Percentiles rank a stretch among this genome's conserved stretches.
These are phyloP conservation scores for Priceomyces melissophilus DNA, from an alignment of 805 yeast genomes.

Conservation along the genomic window DNA sequence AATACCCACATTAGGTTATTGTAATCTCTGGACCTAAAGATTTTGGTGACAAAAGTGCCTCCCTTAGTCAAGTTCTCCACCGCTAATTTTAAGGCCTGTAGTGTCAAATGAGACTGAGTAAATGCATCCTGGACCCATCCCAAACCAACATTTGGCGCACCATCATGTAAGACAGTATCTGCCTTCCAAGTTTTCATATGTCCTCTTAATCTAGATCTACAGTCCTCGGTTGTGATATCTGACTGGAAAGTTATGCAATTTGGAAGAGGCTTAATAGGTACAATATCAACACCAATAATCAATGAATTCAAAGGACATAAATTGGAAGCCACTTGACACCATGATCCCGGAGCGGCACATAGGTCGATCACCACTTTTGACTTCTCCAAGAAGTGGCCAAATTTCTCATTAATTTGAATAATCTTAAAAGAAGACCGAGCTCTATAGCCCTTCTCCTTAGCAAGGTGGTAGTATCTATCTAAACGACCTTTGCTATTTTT, in stretches of 20 bases:
- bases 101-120: constrained; percentile 92
- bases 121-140: constrained; percentile 99
- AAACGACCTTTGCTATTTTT: constrained; percentile 98
- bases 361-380: constrained; percentile 95
- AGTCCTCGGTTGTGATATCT: constrained; percentile 97
- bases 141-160: constrained; percentile 99
- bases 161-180: constrained; percentile 96
- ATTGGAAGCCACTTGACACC: constrained; percentile 98
- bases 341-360: constrained; percentile 99
- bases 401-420: constrained; percentile 92
- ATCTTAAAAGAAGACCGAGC: constrained; percentile 98
- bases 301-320: constrained; percentile 89
- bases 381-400: constrained; percentile 90
- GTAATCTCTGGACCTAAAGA: constrained; percentile 98
- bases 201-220: constrained; percentile 90
- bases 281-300: constrained; percentile 98
- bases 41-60: constrained; percentile 94
- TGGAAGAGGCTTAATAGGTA: constrained; percentile 94
- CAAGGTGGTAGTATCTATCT: constrained; percentile 93
- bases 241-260: constrained; percentile 92
- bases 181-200: constrained; percentile 99
- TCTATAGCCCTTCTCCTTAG: constrained; percentile 97
- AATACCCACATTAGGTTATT: constrained; percentile 97
- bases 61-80: constrained; percentile 88
- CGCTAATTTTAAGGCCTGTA: constrained; percentile 90